A percentile compares a stretch with the other conserved stretches of the same genome.
These are phyloP conservation scores for Nicotiana rustica DNA, from an alignment of 305 asterid species.

Conservation along the genomic window DNA sequence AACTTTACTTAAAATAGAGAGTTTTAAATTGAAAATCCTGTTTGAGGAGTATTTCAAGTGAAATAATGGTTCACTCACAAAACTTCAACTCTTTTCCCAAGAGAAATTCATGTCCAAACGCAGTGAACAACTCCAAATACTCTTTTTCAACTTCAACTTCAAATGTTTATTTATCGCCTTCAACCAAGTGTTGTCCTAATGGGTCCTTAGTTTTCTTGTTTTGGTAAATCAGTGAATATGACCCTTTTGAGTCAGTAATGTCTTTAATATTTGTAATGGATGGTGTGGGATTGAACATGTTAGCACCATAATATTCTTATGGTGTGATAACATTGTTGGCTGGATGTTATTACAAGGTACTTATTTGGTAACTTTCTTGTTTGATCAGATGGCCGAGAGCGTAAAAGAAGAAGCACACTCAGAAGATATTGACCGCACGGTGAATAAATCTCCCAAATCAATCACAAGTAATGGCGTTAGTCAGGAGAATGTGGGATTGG, in stretches of 20 bases:
- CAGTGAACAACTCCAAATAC: too few relatives aligned
- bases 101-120: neutral
- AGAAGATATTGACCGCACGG: conserved; percentile 46
- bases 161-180: neutral
- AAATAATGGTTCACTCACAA: neutral
- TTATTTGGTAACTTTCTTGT: conserved; percentile 38
- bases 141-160: too few relatives aligned
- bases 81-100: neutral
- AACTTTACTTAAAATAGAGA: neutral
- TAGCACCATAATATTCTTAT: conserved; percentile 8
- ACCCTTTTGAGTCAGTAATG: neutral
- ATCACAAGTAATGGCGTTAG: conserved; percentile 56
- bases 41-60: neutral
- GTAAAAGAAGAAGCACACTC: conserved; percentile 48
- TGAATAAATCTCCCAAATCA: conserved; percentile 50
- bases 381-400: conserved; percentile 56
- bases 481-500: conserved; percentile 48
- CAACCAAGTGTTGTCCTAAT: neutral
- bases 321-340: neutral
- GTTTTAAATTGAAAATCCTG: neutral
- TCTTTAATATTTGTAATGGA: neutral
- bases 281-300: conserved; percentile 14
- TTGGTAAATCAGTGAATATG: conserved; percentile 12
- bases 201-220: neutral
- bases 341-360: neutral